These are phyloP conservation scores for Penstemon davidsonii DNA, from an alignment of 257 asterid genomes.

Conservation along the genomic window DNA sequence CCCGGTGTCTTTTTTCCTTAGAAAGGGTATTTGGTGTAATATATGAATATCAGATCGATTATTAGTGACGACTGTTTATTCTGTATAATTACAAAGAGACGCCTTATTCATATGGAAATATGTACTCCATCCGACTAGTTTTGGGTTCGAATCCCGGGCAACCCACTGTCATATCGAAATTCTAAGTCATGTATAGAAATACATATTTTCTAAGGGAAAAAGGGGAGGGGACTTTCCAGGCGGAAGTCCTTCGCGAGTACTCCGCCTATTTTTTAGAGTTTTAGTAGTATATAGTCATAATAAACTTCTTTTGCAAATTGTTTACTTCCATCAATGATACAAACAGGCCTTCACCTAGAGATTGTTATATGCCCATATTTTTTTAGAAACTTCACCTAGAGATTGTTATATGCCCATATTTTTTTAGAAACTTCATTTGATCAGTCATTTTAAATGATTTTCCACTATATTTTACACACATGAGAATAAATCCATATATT, in stretches of 20 bases:
- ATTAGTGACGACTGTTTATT: slow-evolving; percentile 2
- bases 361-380: background rate
- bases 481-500: background rate
- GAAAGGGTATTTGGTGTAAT: slow-evolving; percentile 2
- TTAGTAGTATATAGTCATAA: background rate
- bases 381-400: too few species aligned
- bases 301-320: slow-evolving; percentile 1
- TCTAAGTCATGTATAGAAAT: too few species aligned
- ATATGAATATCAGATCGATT: background rate
- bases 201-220: too few species aligned
- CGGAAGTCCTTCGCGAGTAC: background rate
- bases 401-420: background rate
- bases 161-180: too few species aligned
- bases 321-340: slow-evolving; percentile 5
- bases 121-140: too few species aligned
- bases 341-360: background rate
- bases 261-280: background rate
- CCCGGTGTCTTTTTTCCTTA: slow-evolving; percentile 6
- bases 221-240: background rate
- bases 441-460: too few species aligned
- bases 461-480: background rate
- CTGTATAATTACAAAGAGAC: background rate
- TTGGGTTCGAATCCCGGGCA: too few species aligned
- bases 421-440: too few species aligned
- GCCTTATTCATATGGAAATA: too few species aligned